Conservation (phyloP, 164 flowering plant genomes). For the Nymphaea colorata region DNA sequence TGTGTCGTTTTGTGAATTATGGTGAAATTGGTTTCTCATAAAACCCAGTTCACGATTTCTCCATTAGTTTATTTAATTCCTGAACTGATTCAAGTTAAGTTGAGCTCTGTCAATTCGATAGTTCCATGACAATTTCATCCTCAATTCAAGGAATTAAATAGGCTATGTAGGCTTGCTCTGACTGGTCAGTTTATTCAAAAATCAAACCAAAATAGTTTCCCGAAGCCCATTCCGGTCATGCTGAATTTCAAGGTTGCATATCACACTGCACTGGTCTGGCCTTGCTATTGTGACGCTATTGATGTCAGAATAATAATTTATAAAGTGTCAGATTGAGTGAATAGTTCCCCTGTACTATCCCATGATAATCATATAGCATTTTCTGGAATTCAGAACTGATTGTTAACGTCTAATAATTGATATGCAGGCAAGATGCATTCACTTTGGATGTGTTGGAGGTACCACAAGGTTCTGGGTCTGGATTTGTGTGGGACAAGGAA, state of each 20-base stretch:
- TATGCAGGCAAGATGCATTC: constrained; percentile 90
- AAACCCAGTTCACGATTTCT: neutral
- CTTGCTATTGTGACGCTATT: no score
- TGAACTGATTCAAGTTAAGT: neutral
- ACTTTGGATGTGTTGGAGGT: constrained; percentile 94
- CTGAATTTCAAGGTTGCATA: neutral
- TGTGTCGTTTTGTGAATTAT: neutral
- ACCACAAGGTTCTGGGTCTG: constrained; percentile 96
- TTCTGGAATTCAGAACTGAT: neutral
- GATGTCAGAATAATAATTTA: no score
- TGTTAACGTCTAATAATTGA: neutral
- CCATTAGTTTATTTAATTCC: neutral
- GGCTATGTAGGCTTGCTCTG: neutral
- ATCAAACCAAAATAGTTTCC: neutral
- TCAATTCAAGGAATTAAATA: neutral
- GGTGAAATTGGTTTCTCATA: neutral
- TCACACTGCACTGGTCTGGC: neutral
- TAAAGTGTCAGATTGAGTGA: no score
- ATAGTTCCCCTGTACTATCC: no score
- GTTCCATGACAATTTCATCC: neutral
- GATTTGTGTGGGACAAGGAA: constrained; percentile 84
- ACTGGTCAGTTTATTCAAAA: neutral
- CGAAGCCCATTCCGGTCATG: neutral
- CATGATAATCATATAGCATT: no score
- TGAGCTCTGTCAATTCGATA: neutral